Evolutionary conservation across 805 yeast genomes (phyloP).

Genomic region (Ogataea nitratoaversa): DNA sequence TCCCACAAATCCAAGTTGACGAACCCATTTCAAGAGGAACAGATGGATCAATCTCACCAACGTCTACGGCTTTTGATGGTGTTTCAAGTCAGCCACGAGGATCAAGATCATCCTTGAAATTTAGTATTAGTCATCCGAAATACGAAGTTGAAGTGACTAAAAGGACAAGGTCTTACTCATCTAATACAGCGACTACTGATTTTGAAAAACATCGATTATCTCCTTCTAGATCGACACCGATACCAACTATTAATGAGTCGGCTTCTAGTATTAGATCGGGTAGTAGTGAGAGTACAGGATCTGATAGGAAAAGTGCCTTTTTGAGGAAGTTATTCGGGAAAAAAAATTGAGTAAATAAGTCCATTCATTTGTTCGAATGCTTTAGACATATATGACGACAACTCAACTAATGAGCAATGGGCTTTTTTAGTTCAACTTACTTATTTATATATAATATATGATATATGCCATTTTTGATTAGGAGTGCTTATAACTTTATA

Average conservation of each 20-base stretch:
- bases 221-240: slow-evolving; percentile 6
- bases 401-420: no score
- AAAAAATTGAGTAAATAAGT: slow-evolving; percentile 6
- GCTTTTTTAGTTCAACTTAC: no score
- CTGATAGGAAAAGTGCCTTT: slow-evolving; percentile 14
- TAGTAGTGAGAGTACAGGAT: no score
- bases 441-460: no score
- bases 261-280: neutral
- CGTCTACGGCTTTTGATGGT: slow-evolving; percentile 5
- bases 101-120: slow-evolving; percentile 16
- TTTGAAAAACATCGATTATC: no score
- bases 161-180: neutral
- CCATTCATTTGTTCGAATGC: no score
- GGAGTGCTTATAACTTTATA: no score
- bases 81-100: slow-evolving; percentile 19
- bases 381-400: no score
- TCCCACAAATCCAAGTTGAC: slow-evolving; percentile 16
- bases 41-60: neutral
- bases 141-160: slow-evolving; percentile 3
- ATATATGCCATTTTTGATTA: no score
- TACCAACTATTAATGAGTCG: slow-evolving; percentile 6
- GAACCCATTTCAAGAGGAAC: neutral
- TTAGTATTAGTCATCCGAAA: slow-evolving; percentile 20
- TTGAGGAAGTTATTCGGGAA: slow-evolving; percentile 19
- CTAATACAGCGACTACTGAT: no score